Evolutionary conservation across 1,284 basidiomycete species (phyloP).

Genomic region (Pascua sp.): DNA sequence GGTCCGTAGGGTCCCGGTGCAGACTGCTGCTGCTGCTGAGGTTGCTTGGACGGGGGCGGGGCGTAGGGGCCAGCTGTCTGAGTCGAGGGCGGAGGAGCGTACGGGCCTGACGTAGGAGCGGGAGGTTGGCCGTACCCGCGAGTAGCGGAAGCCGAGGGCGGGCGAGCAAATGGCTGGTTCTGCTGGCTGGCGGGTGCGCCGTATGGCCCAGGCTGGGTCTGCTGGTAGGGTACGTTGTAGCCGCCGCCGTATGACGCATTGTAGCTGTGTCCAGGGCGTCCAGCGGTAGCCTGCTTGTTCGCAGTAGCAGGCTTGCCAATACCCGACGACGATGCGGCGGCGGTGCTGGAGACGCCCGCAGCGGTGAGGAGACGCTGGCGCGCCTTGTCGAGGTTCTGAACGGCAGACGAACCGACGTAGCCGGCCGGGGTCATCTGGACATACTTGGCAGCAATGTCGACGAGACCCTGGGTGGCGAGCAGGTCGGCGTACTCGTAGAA

Average conservation of each 20-base stretch:
- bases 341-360: conserved; percentile 22
- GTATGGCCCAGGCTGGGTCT: conserved; percentile 1
- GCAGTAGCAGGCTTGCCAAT: conserved; percentile 16
- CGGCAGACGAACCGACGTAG: conserved; percentile 63
- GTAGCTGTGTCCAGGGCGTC: too few relatives aligned
- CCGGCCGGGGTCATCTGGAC: conserved; percentile 74
- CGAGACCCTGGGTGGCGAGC: conserved; percentile 81
- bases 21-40: background rate
- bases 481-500: conserved; percentile 96
- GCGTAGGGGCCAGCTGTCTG: conserved; percentile 15
- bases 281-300: too few relatives aligned
- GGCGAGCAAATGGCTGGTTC: background rate
- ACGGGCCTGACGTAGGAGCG: conserved; percentile 18
- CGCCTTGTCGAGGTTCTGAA: conserved; percentile 60
- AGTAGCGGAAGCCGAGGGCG: too few relatives aligned
- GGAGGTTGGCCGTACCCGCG: background rate
- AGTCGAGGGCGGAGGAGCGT: conserved; percentile 30
- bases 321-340: conserved; percentile 13
- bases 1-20: conserved; percentile 9
- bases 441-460: conserved; percentile 77
- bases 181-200: background rate
- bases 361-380: conserved; percentile 53
- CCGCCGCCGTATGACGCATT: too few relatives aligned
- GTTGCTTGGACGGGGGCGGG: conserved; percentile 6
- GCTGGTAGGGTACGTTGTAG: too few relatives aligned